phyloP scores from a whole-genome alignment of 306 rosid genomes.

The Prunus padus region DNA sequence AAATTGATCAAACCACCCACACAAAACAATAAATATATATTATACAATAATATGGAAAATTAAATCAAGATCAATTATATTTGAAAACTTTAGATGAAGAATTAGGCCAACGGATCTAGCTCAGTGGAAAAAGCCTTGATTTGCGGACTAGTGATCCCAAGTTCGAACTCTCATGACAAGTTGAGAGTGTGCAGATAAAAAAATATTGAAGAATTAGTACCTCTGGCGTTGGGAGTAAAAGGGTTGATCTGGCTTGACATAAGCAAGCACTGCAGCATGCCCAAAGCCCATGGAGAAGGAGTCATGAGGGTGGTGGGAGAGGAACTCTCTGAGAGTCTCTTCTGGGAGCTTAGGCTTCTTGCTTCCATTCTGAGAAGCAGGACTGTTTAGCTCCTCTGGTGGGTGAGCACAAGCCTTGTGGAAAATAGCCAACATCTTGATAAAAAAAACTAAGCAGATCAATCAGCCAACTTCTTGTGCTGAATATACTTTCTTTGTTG shows the following conservation, averaged over 20 bases:
- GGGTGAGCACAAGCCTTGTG: constrained; percentile 91
- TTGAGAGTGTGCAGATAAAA: too few species aligned
- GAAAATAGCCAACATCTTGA: constrained; percentile 78
- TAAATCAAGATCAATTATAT: too few species aligned
- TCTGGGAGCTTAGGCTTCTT: constrained; percentile 78
- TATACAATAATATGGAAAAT: too few species aligned
- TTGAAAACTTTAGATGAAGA: too few species aligned
- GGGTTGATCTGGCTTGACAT: constrained; percentile 52
- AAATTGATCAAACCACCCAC: neutral
- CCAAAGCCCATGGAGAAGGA: constrained; percentile 74
- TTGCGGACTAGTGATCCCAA: too few species aligned
- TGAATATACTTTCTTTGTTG: neutral
- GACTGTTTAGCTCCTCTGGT: constrained; percentile 92
- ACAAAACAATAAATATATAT: neutral
- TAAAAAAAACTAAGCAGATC: neutral
- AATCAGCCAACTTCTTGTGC: neutral
- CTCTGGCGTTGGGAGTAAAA: constrained; percentile 49
- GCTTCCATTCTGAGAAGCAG: constrained; percentile 70
- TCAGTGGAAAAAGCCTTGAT: too few species aligned
- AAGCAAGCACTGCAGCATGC: constrained; percentile 77
- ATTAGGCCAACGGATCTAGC: too few species aligned
- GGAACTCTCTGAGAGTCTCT: constrained; percentile 74
- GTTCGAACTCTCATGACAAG: too few species aligned
- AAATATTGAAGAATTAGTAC: constrained; percentile 35
- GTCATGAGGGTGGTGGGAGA: constrained; percentile 60